Evolutionary conservation across 257 asterid species (phyloP).

Genomic region (Solanum chiquidenum): DNA sequence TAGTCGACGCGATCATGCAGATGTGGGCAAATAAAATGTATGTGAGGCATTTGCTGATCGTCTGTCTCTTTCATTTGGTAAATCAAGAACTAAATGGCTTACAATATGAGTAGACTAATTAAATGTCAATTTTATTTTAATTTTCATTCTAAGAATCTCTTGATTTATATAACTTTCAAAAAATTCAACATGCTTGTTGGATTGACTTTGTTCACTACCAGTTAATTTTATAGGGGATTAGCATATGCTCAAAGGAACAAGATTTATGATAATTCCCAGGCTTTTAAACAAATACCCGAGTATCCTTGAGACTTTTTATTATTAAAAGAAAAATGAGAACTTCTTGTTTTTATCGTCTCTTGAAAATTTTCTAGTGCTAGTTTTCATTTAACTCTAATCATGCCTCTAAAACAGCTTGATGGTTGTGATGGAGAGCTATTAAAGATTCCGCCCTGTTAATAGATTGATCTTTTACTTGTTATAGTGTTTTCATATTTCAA

Average conservation of each 20-base stretch:
- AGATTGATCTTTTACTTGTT: background rate
- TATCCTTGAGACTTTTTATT: slow-evolving; percentile 37
- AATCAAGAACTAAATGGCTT: background rate
- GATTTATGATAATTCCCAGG: slow-evolving; percentile 34
- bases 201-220: background rate
- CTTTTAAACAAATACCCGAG: slow-evolving; percentile 54
- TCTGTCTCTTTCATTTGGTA: background rate
- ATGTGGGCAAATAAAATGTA: background rate
- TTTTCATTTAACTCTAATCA: slow-evolving; percentile 40
- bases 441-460: background rate
- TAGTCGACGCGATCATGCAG: background rate
- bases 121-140: background rate
- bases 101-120: background rate
- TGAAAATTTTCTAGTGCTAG: background rate
- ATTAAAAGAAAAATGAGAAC: background rate
- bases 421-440: slow-evolving; percentile 74
- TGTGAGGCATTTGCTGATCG: background rate
- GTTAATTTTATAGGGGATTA: background rate
- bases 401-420: slow-evolving; percentile 59
- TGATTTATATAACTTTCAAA: background rate
- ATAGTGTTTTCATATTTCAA: background rate
- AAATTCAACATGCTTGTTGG: background rate
- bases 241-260: slow-evolving; percentile 9
- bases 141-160: background rate
- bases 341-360: background rate